Percentiles rank a stretch among this genome's conserved stretches.
phyloP scores from a whole-genome alignment of 208 protist genomes.

The Leishmania arabica region DNA sequence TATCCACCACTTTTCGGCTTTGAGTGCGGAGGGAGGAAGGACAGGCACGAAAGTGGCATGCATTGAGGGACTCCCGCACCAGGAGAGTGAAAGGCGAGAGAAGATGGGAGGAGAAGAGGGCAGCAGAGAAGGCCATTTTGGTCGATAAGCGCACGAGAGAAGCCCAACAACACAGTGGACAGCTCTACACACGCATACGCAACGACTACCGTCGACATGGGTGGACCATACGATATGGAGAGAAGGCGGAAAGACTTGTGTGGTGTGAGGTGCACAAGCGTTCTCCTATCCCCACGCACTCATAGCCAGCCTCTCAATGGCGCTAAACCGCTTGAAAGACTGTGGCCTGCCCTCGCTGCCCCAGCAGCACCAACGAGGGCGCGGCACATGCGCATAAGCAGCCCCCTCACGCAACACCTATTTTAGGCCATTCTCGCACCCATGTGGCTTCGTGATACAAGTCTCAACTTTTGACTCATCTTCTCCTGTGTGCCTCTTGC shows the following conservation, averaged over 20 bases:
- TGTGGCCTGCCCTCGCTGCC: neutral
- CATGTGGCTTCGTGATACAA: neutral
- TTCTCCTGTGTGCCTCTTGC: neutral
- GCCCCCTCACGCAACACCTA: neutral
- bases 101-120: neutral
- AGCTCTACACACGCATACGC: neutral
- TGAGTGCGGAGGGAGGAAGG: neutral
- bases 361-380: neutral
- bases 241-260: neutral
- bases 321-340: neutral
- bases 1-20: neutral
- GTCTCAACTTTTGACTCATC: neutral
- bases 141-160: neutral
- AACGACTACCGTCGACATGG: neutral
- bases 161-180: neutral
- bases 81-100: neutral
- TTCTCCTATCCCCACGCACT: neutral
- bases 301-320: neutral
- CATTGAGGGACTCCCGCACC: neutral
- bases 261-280: neutral
- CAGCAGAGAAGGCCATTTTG: neutral
- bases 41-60: neutral
- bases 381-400: neutral
- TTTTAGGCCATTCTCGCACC: neutral
- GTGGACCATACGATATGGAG: neutral